These are phyloP conservation scores for Auricularia sp. DNA, from an alignment of 768 basidiomycete genomes.

Conservation along the genomic window DNA sequence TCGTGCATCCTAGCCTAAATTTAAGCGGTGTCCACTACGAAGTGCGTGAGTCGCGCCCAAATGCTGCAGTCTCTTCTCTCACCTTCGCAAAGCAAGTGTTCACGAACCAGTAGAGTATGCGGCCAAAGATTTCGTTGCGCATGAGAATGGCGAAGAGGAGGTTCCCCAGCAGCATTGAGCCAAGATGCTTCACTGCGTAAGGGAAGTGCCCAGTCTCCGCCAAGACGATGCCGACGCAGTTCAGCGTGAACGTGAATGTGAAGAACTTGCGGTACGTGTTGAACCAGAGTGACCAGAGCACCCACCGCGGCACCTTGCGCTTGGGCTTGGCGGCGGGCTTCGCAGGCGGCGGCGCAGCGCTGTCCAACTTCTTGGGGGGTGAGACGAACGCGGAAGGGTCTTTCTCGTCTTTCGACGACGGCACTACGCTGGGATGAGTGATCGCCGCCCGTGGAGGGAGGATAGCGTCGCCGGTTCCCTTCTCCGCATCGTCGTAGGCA, in stretches of 20 bases:
- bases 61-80: constrained; percentile 2
- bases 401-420: constrained; percentile 24
- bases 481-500: constrained; percentile 45
- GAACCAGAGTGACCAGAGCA: constrained; percentile 61
- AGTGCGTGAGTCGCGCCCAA: not conserved
- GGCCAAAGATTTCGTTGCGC: constrained; percentile 75
- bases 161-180: constrained; percentile 67
- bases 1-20: constrained; percentile 4
- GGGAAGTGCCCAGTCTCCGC: constrained; percentile 56
- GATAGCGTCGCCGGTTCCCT: constrained; percentile 30
- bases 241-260: constrained; percentile 47
- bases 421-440: constrained; percentile 9
- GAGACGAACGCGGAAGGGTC: constrained; percentile 16
- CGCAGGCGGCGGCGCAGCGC: constrained; percentile 5
- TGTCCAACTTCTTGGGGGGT: not conserved
- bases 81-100: constrained; percentile 75
- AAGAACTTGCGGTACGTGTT: constrained; percentile 77
- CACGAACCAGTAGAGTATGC: constrained; percentile 58
- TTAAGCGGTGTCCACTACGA: constrained; percentile 55
- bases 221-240: constrained; percentile 47
- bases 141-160: constrained; percentile 61
- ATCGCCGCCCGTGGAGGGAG: not conserved
- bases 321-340: constrained; percentile 36
- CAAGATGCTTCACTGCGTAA: constrained; percentile 55
- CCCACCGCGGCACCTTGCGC: constrained; percentile 50